Evolutionary conservation across 257 asterid genomes (phyloP), one percentile per base, ranked within the genome.

Genomic region (Salvia splendens): DNA sequence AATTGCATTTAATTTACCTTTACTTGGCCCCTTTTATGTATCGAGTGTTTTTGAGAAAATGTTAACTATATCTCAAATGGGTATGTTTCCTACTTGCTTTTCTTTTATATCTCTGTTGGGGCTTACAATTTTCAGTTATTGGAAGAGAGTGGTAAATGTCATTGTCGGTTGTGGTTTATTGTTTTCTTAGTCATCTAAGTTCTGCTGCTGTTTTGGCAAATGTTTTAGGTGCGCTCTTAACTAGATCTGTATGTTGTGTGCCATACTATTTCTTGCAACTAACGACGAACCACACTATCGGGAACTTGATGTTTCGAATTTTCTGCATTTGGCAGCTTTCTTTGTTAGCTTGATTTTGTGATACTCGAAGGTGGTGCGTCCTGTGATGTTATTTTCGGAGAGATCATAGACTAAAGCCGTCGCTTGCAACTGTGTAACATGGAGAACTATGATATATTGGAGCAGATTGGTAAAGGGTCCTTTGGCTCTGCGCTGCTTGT

Each of bases 401-500:
- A 47, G 20, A 24, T 59, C 30, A 24, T 24, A 24, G 30, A 24
- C 30, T 24, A 24, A 32, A n/a, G 77, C 55, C 55, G 50, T 51
- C 47, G 30, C 30, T 45, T 43, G 65, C 54, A 63, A 58, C 78
- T 49, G 35, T 65, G 28, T 6, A 71, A 68, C 71, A 90, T 91
- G 97, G 97, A 94, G 79, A 85, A 83, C 61, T 90, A 91, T 77
- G 97, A 93, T 65, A 54, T 90, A 64, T 56, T 93, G 76, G 99
- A 86, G 90, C 99, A 90, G 84, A 88, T 93, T 61, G 99, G 99
- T 53, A 90, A 82, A 87, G 99, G 99, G 40, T 88, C 97, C 14
- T 93, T 93, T 28, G 99, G 99, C 74, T 93, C 99, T 9, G 99
- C 99, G 4, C 71, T 93, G 52, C 99, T 93, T 46, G 99, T 93